Conservation (phyloP, 208 protist genomes). For the Acanthamoeba triangularis region DNA sequence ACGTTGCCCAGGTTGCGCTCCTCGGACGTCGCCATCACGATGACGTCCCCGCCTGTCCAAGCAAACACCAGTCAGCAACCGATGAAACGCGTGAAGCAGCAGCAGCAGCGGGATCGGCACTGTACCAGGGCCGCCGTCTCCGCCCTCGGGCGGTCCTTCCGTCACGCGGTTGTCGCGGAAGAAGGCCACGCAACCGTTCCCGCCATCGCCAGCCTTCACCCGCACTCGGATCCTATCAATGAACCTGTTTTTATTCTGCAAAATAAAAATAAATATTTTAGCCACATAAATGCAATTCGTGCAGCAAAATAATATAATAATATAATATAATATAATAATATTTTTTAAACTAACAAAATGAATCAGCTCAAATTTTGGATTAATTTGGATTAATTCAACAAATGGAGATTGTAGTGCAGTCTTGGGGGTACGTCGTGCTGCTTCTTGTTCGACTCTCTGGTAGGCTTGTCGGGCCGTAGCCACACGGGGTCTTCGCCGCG, state of each 20-base stretch:
- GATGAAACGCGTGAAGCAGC: not conserved
- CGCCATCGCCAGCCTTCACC: conserved; percentile 79
- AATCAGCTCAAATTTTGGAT: not conserved
- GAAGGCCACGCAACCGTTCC: conserved; percentile 76
- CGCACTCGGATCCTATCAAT: conserved; percentile 75
- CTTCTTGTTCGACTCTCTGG: not conserved
- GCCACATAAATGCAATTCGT: not conserved
- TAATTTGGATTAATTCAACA: no score
- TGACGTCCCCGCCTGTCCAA: not conserved
- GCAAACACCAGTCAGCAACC: not conserved
- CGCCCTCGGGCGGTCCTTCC: conserved; percentile 43
- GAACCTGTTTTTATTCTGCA: conserved; percentile 57
- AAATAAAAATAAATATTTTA: no score
- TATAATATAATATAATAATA: not conserved
- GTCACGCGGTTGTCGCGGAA: conserved; percentile 70
- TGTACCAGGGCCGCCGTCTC: not conserved
- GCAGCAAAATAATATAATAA: not conserved
- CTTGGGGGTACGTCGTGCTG: not conserved
- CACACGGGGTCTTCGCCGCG: not conserved
- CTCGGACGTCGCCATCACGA: conserved; percentile 14
- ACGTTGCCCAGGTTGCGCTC: conserved; percentile 32
- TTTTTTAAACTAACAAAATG: no score
- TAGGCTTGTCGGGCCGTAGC: not conserved
- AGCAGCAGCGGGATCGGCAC: not conserved
- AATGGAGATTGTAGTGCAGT: no score